Base-by-base conservation (phyloP, 2,329 filamentous ascomycete species). In the Alternaria ethzedia region DNA sequence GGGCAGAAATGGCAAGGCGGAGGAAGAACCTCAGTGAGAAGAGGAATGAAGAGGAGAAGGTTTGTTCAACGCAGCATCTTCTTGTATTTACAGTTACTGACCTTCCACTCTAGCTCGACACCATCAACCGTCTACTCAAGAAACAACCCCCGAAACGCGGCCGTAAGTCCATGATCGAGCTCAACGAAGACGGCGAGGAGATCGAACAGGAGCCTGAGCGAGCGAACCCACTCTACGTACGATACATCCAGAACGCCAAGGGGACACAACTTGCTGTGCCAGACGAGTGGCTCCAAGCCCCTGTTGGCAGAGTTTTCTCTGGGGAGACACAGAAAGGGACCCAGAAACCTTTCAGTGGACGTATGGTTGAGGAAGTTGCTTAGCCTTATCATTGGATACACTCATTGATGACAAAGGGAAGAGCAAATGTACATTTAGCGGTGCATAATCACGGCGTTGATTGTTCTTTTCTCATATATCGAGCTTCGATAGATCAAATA, bases 101-200 rank as follows among this genome's bases (percentile, higher is more conserved):
- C 41, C n/a, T 43, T 5, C 4, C 17, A n/a, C 15, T 2, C 45
- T 63, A 94, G 91, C 92, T 93, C 87, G 92, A 95, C 83, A 96
- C 92, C 0, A 95, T 96, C 86, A 94, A 96, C 83, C 94, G 94
- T 74, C 88, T 96, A 2, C 88, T 96, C 56, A 94, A 94, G 80
- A 94, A 94, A 77, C 92, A 94, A 78, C 91, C 92, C 1, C 90
- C 92, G 23, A 94, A 95, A 79, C 82, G 83, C 43, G 81, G 82
- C 21, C 82, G 82, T 5, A 75, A 80, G n/a, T 88, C 88, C 60
- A 77, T 80, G 56, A 23, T 23, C 81, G 80, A 25, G 77, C 79
- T 54, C 12, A 81, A 79, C 12, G 86, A 84, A 32, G 85, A 85
- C 11, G 84, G 83, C 10, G 83, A 83, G 8, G 86, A 86, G 54